Conservation (phyloP, 139 green algal species). For the Picochlorum sp. region DNA sequence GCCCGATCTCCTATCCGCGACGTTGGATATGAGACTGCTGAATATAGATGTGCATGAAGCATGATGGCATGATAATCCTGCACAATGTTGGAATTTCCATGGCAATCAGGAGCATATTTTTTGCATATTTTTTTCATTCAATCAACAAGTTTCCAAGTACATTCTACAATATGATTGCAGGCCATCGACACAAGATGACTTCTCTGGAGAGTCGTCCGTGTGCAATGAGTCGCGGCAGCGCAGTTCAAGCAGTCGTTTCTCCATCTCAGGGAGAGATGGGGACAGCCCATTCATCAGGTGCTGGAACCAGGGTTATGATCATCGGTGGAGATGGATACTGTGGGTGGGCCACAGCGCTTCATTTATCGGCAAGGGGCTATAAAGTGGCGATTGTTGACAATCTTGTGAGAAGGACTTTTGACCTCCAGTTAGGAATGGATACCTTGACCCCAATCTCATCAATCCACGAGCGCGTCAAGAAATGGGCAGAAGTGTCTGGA, state of each 20-base stretch:
- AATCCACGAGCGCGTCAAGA: slow-evolving; percentile 80
- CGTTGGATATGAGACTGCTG: no score
- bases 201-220: no score
- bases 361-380: slow-evolving; percentile 86
- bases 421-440: slow-evolving; percentile 88
- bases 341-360: slow-evolving; percentile 94
- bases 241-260: slow-evolving; percentile 1
- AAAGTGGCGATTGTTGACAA: slow-evolving; percentile 89
- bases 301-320: slow-evolving; percentile 66
- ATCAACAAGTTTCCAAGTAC: no score
- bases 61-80: no score
- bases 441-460: slow-evolving; percentile 92
- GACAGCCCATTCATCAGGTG: slow-evolving; percentile 24
- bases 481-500: slow-evolving; percentile 79
- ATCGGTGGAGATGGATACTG: slow-evolving; percentile 77
- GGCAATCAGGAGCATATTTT: no score
- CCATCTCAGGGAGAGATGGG: not conserved
- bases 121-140: no score
- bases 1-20: no score
- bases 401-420: slow-evolving; percentile 74
- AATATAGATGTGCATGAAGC: no score
- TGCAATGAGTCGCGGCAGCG: no score
- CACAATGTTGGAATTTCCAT: no score
- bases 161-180: no score
- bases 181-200: no score